Percentiles rank a stretch among this genome's conserved stretches.
Evolutionary conservation across 139 green algal species (phyloP).

Genomic region (Micractinium sp.): DNA sequence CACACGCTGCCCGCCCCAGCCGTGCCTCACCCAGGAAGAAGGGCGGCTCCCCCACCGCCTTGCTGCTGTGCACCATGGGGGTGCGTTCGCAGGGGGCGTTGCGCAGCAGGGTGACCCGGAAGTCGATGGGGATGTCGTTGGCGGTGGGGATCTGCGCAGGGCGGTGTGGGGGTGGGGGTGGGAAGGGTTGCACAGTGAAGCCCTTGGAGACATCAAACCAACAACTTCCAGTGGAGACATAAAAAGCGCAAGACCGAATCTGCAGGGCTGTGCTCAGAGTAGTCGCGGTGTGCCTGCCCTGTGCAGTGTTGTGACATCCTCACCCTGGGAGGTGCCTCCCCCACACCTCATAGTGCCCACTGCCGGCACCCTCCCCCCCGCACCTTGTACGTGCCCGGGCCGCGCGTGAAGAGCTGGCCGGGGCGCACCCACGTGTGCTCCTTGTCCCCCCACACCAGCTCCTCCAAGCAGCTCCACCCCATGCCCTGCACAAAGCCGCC

Average conservation of each 20-base stretch:
- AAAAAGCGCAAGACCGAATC: too few relatives aligned
- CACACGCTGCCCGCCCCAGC: neutral
- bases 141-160: conserved; percentile 87
- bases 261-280: too few relatives aligned
- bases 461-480: conserved; percentile 95
- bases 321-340: too few relatives aligned
- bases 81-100: conserved; percentile 83
- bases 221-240: too few relatives aligned
- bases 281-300: too few relatives aligned
- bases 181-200: neutral
- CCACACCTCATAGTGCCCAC: neutral
- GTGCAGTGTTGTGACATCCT: too few relatives aligned
- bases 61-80: conserved; percentile 82
- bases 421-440: conserved; percentile 82
- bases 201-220: too few relatives aligned
- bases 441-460: conserved; percentile 95
- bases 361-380: neutral
- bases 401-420: conserved; percentile 82
- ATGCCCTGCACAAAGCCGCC: conserved; percentile 94
- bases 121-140: conserved; percentile 97
- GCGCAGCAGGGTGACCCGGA: conserved; percentile 86
- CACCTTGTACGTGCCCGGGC: conserved; percentile 48
- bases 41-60: conserved; percentile 96
- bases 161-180: neutral
- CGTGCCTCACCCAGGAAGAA: conserved; percentile 79